A percentile compares a stretch with the other conserved stretches of the same genome.
Conservation (phyloP, 371 early-diverging fungal species). For the Blakeslea trispora region DNA sequence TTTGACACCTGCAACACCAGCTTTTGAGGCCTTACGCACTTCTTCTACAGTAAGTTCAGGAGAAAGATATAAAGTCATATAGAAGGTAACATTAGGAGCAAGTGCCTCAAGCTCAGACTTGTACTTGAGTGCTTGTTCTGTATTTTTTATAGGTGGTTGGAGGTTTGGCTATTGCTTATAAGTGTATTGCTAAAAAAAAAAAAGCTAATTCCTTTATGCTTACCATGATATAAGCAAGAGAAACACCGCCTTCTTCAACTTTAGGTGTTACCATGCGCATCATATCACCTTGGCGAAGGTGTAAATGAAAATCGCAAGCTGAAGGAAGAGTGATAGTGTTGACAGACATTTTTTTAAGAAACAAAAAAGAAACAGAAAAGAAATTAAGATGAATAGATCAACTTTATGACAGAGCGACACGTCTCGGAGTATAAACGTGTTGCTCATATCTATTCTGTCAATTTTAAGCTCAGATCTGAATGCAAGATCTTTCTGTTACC, state of each 20-base stretch:
- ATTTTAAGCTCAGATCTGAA: too few species aligned
- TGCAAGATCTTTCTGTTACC: too few species aligned
- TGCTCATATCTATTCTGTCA: too few species aligned
- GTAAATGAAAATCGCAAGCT: slow-evolving; percentile 92
- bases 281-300: slow-evolving; percentile 91
- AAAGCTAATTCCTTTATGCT: slow-evolving; percentile 1
- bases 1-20: slow-evolving; percentile 94
- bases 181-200: not conserved
- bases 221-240: slow-evolving; percentile 95
- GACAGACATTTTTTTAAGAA: not conserved
- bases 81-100: slow-evolving; percentile 84
- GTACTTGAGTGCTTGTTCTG: slow-evolving; percentile 87
- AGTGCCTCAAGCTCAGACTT: slow-evolving; percentile 76
- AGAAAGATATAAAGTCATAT: slow-evolving; percentile 92
- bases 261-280: slow-evolving; percentile 88
- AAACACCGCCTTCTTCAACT: slow-evolving; percentile 81
- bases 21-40: slow-evolving; percentile 80
- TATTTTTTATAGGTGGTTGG: slow-evolving; percentile 86
- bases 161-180: slow-evolving; percentile 80
- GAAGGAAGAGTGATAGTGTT: slow-evolving; percentile 57
- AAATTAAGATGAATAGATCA: not conserved
- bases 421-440: too few species aligned
- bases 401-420: not conserved
- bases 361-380: slow-evolving; percentile 10
- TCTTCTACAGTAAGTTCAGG: slow-evolving; percentile 91